These are phyloP conservation scores for Mycena polygramma DNA, from an alignment of 768 basidiomycete species.

Conservation along the genomic window DNA sequence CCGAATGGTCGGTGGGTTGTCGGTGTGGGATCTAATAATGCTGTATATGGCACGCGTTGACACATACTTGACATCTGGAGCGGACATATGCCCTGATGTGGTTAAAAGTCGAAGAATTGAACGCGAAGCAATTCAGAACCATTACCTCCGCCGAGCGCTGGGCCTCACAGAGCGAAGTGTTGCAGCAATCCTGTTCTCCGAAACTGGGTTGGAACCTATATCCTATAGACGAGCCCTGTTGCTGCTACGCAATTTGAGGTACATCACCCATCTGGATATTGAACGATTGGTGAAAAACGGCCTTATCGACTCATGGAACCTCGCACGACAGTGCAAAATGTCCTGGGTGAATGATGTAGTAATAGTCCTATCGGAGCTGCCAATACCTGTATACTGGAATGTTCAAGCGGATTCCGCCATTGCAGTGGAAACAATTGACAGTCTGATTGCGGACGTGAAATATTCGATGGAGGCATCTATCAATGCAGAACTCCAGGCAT, in stretches of 20 bases:
- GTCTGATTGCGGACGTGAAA: background rate
- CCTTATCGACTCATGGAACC: background rate
- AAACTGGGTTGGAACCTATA: no score
- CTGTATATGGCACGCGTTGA: no score
- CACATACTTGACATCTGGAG: background rate
- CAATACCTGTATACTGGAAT: constrained; percentile 15
- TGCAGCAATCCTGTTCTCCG: background rate
- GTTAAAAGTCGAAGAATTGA: background rate
- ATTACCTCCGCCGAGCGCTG: constrained; percentile 3
- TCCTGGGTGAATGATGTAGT: constrained; percentile 11
- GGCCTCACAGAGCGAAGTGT: background rate
- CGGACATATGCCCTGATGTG: background rate
- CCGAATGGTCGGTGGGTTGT: no score
- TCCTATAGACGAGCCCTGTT: no score
- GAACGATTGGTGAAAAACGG: no score
- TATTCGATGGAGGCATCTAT: constrained; percentile 6
- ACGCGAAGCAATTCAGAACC: background rate
- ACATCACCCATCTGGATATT: no score
- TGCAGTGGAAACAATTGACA: constrained; percentile 2
- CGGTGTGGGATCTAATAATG: no score
- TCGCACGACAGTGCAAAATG: background rate
- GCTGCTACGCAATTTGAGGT: no score
- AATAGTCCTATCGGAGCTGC: background rate
- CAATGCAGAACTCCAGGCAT: background rate
- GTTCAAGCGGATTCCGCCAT: background rate